Percentiles rank a stretch among this genome's conserved stretches.
Evolutionary conservation across 805 yeast species (phyloP).

Genomic region (Yueomyces sp.): DNA sequence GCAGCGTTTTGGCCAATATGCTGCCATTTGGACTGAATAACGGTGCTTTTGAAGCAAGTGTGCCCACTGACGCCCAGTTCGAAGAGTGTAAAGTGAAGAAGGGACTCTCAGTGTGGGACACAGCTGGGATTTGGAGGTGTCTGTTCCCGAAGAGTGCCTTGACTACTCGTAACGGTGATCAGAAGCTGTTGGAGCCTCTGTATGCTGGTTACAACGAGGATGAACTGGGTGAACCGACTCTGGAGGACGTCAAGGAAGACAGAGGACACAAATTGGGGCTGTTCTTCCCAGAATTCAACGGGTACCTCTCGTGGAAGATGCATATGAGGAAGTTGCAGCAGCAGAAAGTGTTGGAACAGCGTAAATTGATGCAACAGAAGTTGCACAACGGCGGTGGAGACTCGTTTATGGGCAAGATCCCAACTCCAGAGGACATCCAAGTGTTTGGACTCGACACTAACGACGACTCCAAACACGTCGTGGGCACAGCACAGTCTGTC

Average conservation of each 20-base stretch:
- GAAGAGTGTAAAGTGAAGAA: constrained; percentile 46
- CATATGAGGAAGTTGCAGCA: constrained; percentile 36
- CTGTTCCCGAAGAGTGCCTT: constrained; percentile 52
- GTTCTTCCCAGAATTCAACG: constrained; percentile 54
- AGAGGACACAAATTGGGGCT: constrained; percentile 35
- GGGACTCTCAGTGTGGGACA: constrained; percentile 76
- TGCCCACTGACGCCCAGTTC: constrained; percentile 46
- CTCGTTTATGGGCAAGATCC: neutral
- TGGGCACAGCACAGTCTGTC: constrained; percentile 28
- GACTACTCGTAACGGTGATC: constrained; percentile 16
- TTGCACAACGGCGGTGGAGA: constrained; percentile 11
- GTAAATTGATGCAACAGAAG: constrained; percentile 23
- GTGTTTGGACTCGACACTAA: constrained; percentile 1
- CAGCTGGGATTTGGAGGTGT: constrained; percentile 82
- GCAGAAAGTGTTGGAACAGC: constrained; percentile 13
- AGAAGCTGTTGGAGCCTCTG: constrained; percentile 18
- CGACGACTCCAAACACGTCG: constrained; percentile 10
- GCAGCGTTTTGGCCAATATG: neutral
- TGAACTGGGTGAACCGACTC: constrained; percentile 28
- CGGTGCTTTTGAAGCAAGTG: neutral
- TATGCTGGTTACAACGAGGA: neutral
- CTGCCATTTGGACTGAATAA: neutral
- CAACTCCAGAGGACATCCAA: constrained; percentile 18
- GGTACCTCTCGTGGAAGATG: constrained; percentile 54
- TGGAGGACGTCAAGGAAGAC: constrained; percentile 43